Evolutionary conservation across 495 filamentous ascomycete species (phyloP), one percentile per base, ranked within the genome.

Genomic region (Chaetomidium leptoderma): DNA sequence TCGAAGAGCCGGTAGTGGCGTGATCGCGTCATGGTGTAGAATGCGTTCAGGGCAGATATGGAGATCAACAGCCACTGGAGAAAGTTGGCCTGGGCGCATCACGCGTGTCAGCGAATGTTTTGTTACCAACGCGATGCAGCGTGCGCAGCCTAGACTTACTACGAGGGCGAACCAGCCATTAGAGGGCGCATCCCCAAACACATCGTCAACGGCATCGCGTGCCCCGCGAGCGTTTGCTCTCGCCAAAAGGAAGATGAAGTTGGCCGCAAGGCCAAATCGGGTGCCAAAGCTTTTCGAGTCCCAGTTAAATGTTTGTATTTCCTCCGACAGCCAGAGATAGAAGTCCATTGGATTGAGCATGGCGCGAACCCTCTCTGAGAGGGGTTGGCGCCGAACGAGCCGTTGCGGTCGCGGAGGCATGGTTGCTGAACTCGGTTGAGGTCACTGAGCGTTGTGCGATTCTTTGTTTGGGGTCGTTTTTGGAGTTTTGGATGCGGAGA

Each of bases 1-100:
- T 97, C 92, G 71, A 97, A 98, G 39, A 98, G 77, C 63, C 93
- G 86, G 74, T 98, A 98, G 60, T 86, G 84, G 42, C 91, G 85
- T 65, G 86, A 88, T 49, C 88, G 86, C 46, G 80, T 77, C 74
- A 96, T 90, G 37, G 92, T 90, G 71, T 92, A 95, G 66, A 83
- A 73, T 2, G 89, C 84, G 74, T 97, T 98, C 13, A 80, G 62
- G 21, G 78, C 68, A 39, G 90, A 89, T 53, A 88, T 72, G 45
- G 78, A 51, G 1, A 80, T 79, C 10, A 95, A 76, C n/a, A 81
- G 62, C 69, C 86, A 83, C 30, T 91, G 83, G 30, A 89, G 62
- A 60, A 87, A 82, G 45, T 82, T 81, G 47, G 83, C 78, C 90
- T 95, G 58, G 32, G 52, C 51, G 27, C 32, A 56, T 29, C 26